These are phyloP conservation scores for Schoenoplectus triqueter DNA, from an alignment of 202 grass and related monocot species.

Conservation along the genomic window DNA sequence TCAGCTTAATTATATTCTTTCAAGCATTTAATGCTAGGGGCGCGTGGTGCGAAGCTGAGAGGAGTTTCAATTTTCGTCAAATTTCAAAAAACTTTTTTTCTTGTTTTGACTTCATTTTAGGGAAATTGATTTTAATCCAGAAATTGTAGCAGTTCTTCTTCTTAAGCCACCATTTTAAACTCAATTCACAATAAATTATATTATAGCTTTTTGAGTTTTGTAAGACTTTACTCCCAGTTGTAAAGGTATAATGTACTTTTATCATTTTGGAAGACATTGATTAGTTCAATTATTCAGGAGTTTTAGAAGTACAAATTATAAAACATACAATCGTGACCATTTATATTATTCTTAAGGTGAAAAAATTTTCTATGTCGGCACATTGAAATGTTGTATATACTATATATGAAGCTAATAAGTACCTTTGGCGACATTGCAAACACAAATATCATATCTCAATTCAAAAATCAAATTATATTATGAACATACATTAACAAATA, in stretches of 20 bases:
- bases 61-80: background rate
- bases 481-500: background rate
- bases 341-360: background rate
- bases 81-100: background rate
- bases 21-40: conserved; percentile 22
- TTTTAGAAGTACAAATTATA: background rate
- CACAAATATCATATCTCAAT: background rate
- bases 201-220: background rate
- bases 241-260: background rate
- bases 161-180: background rate
- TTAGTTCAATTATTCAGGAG: background rate
- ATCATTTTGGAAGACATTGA: background rate
- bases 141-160: background rate
- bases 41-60: background rate
- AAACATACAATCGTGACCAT: background rate
- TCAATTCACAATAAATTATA: background rate
- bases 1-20: conserved; percentile 26
- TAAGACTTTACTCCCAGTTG: background rate
- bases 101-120: background rate
- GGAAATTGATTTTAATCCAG: background rate
- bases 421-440: no score
- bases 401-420: no score
- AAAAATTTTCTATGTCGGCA: no score
- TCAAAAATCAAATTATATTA: background rate
- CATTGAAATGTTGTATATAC: no score